Conservation (phyloP, 495 filamentous ascomycete genomes). For the Hypoxylon lienhwacheense region DNA sequence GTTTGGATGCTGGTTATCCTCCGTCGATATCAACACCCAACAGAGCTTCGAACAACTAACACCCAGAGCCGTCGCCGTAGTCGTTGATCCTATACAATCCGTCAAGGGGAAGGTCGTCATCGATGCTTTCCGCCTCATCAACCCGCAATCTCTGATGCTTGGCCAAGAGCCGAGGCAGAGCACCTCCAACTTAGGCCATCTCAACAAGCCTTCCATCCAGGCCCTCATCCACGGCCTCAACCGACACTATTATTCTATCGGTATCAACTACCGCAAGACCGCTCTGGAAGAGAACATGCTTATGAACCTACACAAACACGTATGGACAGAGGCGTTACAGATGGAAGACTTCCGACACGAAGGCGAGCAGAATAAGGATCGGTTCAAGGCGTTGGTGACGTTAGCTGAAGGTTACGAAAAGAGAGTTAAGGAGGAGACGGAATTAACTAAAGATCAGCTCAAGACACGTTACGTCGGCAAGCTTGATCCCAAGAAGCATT, state of each 20-base stretch:
- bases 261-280: constrained; percentile 96
- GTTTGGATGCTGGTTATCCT: constrained; percentile 98
- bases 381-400: constrained; percentile 80
- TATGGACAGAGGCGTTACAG: constrained; percentile 95
- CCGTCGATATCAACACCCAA: constrained; percentile 99
- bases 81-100: constrained; percentile 97
- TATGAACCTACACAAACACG: constrained; percentile 99
- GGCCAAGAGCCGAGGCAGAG: constrained; percentile 98
- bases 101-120: constrained; percentile 99
- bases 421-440: constrained; percentile 96
- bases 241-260: constrained; percentile 98
- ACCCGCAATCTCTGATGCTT: constrained; percentile 97
- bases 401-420: constrained; percentile 97
- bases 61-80: constrained; percentile 92
- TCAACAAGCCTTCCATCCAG: constrained; percentile 98
- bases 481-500: constrained; percentile 97
- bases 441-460: constrained; percentile 93
- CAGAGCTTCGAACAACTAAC: constrained; percentile 98
- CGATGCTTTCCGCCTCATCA: constrained; percentile 98
- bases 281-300: constrained; percentile 98
- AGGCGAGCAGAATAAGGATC: constrained; percentile 77
- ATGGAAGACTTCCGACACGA: constrained; percentile 96
- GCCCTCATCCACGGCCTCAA: constrained; percentile 98
- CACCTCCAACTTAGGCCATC: constrained; percentile 94
- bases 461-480: constrained; percentile 99